Evolutionary conservation across 176 grass and related monocot species (phyloP), one percentile per base, ranked within the genome.

Genomic region (Musa schizocarpa): DNA sequence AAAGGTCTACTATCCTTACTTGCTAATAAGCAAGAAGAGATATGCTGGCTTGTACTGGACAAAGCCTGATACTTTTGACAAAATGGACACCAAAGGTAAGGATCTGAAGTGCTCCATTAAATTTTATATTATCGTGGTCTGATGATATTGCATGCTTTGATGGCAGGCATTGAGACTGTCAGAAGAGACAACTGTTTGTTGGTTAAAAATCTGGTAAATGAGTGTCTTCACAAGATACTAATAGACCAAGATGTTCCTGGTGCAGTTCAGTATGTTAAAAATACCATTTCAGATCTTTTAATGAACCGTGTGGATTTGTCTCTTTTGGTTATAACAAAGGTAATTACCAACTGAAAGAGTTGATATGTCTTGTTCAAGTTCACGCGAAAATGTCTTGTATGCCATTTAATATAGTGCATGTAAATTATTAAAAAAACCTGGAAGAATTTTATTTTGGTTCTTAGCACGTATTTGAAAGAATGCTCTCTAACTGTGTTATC

Each of bases 11-110:
- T 98, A 90, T 80, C 94, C 94, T 29, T 98, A 89, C 54, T 78
- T 98, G 72, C 76, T 98, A 80, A 98, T 98, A 79, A 98, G 94
- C 88, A 98, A 98, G 88, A 93, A 98, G 90, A 93, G 94, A 93
- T 98, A 98, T 86, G 94, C 94, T 74, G 94, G 94, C 65, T 93
- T 98, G 78, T 98, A 93, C 77, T 98, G 94, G 94, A 84, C 94
- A 70, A 98, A 98, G 83, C 82, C 94, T 80, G 90, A 89, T 62
- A 93, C 90, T 77, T 93, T 93, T 88, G 94, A 98, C 80, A 98
- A 98, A 88, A 98, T 98, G 94, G 94, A 98, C 72, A 89, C 94
- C 21, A 98, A 98, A 88, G 94, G 94, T 98, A 85, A 83, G 69
- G 58, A 77, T 11, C 27, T 56, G 56, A 50, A 24, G 14, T 52